Evolutionary conservation across 1,139 yeast genomes (phyloP), one percentile per base, ranked within the genome.

Genomic region (Diutina scorzettiae): DNA sequence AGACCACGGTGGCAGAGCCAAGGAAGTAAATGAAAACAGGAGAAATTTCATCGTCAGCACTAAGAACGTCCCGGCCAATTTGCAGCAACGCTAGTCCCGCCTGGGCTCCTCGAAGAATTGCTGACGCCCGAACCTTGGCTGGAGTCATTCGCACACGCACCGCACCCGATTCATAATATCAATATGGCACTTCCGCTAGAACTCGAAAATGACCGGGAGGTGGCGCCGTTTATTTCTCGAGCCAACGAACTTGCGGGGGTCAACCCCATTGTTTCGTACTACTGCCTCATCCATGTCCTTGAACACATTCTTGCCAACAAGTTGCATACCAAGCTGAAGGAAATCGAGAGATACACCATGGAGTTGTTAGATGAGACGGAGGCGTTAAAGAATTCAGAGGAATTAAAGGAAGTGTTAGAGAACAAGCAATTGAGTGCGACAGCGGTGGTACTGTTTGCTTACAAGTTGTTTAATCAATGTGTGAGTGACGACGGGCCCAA

Each of bases 291-390:
- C 32, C 77, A 79, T 50, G 83, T 84, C 0, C 77, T 81, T 9
- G 86, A 84, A 53, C 66, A 73, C 51, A 78, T 85, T 7, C 61
- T 85, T 24, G 68, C 67, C 41, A 59, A 71, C 42, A 73, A 76
- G 48, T 63, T 78, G 23, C 94, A 85, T 53, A 58, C 67, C 19
- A 53, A 59, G 2, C 70, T 74, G 45, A 61, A 66, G 12, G 75
- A 68, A 3, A 72, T 73, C 17, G 84, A 82, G 29, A 52, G 49
- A 2, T 80, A 75, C 53, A 81, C 86, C 0, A 64, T 78, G 42
- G 52, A 54, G 5, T 60, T 85, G 44, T 62, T 85, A 45, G 89
- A 79, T 53, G 73, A 73, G 4, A 73, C 86, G 28, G 95, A 85
- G 53, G 45, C 54, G 2, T 53, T 63, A 39, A 78, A 76, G 53